phyloP scores from a whole-genome alignment of 306 rosid species.

The Prunus salicina region DNA sequence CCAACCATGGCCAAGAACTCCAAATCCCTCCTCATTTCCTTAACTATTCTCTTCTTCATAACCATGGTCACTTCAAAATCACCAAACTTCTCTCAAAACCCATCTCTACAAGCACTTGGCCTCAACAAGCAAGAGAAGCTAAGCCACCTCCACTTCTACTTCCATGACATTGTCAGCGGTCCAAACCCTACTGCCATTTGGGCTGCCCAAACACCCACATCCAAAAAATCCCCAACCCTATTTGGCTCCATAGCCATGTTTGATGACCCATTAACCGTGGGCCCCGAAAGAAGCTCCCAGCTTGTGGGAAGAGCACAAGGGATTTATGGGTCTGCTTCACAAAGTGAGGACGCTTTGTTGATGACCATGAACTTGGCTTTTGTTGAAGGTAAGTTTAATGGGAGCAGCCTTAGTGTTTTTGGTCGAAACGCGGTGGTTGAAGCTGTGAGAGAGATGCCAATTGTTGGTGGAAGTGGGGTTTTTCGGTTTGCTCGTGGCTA shows the following conservation, averaged over 20 bases:
- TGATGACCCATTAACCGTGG: constrained; percentile 46
- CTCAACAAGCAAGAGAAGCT: constrained; percentile 42
- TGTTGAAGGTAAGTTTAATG: constrained; percentile 38
- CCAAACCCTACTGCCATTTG: constrained; percentile 34
- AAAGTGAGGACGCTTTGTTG: constrained; percentile 25
- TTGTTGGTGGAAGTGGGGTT: constrained; percentile 48
- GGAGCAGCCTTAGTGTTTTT: constrained; percentile 43
- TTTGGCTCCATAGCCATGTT: constrained; percentile 38
- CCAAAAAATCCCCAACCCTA: constrained; percentile 27
- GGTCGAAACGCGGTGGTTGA: constrained; percentile 31
- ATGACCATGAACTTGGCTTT: constrained; percentile 38
- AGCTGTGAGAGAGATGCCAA: constrained; percentile 45
- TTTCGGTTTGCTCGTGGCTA: constrained; percentile 58
- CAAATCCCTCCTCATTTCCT: background rate
- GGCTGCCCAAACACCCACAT: constrained; percentile 35
- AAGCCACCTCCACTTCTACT: constrained; percentile 59
- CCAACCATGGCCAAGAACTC: constrained; percentile 12
- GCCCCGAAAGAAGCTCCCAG: constrained; percentile 34
- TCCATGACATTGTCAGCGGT: constrained; percentile 55
- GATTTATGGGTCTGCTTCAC: constrained; percentile 39
- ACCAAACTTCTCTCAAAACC: background rate
- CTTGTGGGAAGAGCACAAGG: constrained; percentile 59
- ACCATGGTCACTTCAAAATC: constrained; percentile 8
- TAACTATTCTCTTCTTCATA: background rate
- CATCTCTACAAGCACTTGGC: constrained; percentile 24